Conservation (phyloP, 1,139 yeast genomes). For the Pichia sp. region DNA sequence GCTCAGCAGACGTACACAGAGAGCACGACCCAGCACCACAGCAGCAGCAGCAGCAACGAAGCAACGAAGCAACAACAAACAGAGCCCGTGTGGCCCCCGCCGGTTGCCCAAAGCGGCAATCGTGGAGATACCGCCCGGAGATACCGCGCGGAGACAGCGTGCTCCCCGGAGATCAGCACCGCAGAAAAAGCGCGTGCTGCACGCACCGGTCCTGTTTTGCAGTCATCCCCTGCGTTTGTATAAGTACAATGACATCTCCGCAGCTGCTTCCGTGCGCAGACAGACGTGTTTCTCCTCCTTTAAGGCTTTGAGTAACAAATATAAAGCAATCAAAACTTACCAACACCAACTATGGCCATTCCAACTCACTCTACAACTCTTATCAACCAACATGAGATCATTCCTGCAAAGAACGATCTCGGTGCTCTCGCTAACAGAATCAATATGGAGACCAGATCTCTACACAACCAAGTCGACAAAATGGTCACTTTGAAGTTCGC, state of each 20-base stretch:
- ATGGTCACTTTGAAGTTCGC: conserved; percentile 65
- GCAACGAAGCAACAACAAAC: no score
- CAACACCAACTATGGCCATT: conserved; percentile 6
- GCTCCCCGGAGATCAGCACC: conserved; percentile 11
- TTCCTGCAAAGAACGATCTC: conserved; percentile 65
- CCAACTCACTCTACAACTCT: conserved; percentile 11
- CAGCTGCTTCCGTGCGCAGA: not conserved
- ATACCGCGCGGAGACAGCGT: not conserved
- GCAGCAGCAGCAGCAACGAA: no score
- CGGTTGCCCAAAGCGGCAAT: not conserved
- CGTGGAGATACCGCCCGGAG: not conserved
- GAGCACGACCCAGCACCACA: no score
- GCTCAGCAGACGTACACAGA: no score
- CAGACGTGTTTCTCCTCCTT: not conserved
- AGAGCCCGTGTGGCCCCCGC: no score
- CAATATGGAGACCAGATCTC: conserved; percentile 54
- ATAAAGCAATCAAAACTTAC: not conserved
- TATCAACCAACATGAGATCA: conserved; percentile 44
- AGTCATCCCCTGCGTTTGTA: not conserved
- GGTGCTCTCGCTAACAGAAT: conserved; percentile 83
- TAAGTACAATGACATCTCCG: not conserved
- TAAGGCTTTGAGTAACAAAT: not conserved
- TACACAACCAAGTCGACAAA: conserved; percentile 65
- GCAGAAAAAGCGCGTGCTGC: conserved; percentile 8
- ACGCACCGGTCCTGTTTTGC: not conserved